Evolutionary conservation across 345 rosid genomes (phyloP), one percentile per base, ranked within the genome.

Genomic region (Brassica juncea): DNA sequence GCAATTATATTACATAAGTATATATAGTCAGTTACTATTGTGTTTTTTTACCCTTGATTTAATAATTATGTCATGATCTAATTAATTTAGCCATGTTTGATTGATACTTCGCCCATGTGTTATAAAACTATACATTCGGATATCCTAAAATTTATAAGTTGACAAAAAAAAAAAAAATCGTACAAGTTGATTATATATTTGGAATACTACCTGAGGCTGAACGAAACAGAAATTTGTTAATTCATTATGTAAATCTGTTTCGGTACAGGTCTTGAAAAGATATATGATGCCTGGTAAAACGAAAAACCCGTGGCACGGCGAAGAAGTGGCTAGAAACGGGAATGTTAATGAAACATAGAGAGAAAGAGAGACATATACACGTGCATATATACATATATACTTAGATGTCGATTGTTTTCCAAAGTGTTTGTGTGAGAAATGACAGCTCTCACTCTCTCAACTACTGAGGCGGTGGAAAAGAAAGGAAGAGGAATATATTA

Each of bases 381-480:
- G 63, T 69, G 74, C 54, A 11, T 42, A 42, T 21, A 61, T 23
- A 34, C 15, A 27, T 23, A 34, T 27, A 27, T 5, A 23, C 32
- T 44, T 15, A 27, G 76, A 78, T 78, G 76, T 78, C 71, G 66
- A 78, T 71, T 65, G 76, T 71, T 78, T 78, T 65, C 60, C 60
- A 28, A 71, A 71, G 81, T 78, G 67, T 77, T 70, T 77, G 76
- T 71, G 66, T 64, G 76, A 70, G 75, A 71, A 78, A 78, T 78
- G 81, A 78, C 81, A 77, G 7, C 55, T 34, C 75, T 47, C 74
- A 27, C 31, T 66, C 55, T 23, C 80, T 44, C 70, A 62, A 66
- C 76, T 54, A 63, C 54, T 35, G 71, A 70, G 58, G 72, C 76
- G 72, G 72, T 78, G 76, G 49, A 37, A 15, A 57, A n/a, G 30